A percentile compares a stretch with the other conserved stretches of the same genome.
These are phyloP conservation scores for Quillaja saponaria DNA, from an alignment of 306 rosid genomes.

Conservation along the genomic window DNA sequence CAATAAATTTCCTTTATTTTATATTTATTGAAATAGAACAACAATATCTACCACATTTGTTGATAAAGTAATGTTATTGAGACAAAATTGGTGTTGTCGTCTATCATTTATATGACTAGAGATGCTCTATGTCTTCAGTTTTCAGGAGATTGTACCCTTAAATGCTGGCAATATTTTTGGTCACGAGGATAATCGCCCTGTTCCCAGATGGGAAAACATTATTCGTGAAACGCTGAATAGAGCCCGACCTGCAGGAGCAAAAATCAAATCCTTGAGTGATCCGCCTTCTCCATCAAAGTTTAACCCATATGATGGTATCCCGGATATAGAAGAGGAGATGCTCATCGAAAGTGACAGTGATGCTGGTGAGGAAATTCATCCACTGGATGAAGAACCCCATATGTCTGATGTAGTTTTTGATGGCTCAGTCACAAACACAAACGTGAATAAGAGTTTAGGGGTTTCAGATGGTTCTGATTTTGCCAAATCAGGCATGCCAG, in stretches of 20 bases:
- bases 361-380: constrained; percentile 79
- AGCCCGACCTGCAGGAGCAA: constrained; percentile 47
- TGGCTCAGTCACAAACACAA: constrained; percentile 26
- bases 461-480: constrained; percentile 42
- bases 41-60: background rate
- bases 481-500: constrained; percentile 34
- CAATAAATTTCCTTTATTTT: too few relatives aligned
- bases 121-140: constrained; percentile 49
- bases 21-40: too few relatives aligned
- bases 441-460: constrained; percentile 25
- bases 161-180: constrained; percentile 89
- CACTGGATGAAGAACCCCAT: constrained; percentile 54
- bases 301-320: constrained; percentile 61
- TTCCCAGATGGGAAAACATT: constrained; percentile 76
- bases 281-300: constrained; percentile 93
- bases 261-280: constrained; percentile 81
- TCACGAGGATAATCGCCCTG: constrained; percentile 74
- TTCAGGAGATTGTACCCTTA: constrained; percentile 96
- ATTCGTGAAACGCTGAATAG: constrained; percentile 70
- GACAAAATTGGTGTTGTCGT: constrained; percentile 5
- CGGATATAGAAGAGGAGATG: constrained; percentile 73
- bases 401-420: constrained; percentile 33
- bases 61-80: too few relatives aligned
- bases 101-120: constrained; percentile 26
- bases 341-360: constrained; percentile 75